A percentile compares a stretch with the other conserved stretches of the same genome.
phyloP scores from a whole-genome alignment of 1,139 yeast species.

The Scheffersomyces lignicola region DNA sequence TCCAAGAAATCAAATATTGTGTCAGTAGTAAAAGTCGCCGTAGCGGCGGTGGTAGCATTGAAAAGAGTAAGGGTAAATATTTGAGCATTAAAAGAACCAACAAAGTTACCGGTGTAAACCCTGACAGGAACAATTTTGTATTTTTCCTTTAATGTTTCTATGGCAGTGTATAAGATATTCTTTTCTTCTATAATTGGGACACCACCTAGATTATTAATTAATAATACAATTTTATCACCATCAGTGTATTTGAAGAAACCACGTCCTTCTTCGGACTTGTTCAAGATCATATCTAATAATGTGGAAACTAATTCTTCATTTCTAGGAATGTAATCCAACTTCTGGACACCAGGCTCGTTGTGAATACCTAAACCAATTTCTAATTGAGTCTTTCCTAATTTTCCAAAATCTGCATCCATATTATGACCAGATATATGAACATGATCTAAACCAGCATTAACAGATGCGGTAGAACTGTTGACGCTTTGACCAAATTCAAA shows the following conservation, averaged over 20 bases:
- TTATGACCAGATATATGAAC: constrained; percentile 51
- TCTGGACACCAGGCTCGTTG: constrained; percentile 52
- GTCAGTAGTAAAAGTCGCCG: constrained; percentile 26
- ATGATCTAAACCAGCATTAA: constrained; percentile 53
- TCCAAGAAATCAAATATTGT: constrained; percentile 41
- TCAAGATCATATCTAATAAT: constrained; percentile 39
- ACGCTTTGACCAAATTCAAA: constrained; percentile 36
- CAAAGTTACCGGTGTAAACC: constrained; percentile 47
- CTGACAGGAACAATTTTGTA: constrained; percentile 41
- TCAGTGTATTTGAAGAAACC: constrained; percentile 41
- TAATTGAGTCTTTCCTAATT: constrained; percentile 34
- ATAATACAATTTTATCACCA: constrained; percentile 38
- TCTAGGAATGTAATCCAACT: constrained; percentile 39
- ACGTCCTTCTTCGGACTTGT: constrained; percentile 37
- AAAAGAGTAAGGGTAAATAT: constrained; percentile 50
- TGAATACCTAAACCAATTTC: constrained; percentile 57
- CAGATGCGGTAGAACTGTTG: constrained; percentile 42
- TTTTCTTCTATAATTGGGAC: constrained; percentile 47
- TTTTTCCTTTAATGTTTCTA: constrained; percentile 30
- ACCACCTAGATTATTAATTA: constrained; percentile 55
- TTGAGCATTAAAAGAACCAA: constrained; percentile 54
- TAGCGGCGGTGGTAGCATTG: constrained; percentile 39
- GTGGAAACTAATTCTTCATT: constrained; percentile 38
- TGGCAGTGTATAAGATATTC: constrained; percentile 18
- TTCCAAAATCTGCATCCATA: constrained; percentile 26